A percentile compares a stretch with the other conserved stretches of the same genome.
These are phyloP conservation scores for Candida dubliniensis DNA, from an alignment of 1,139 yeast species.

Conservation along the genomic window DNA sequence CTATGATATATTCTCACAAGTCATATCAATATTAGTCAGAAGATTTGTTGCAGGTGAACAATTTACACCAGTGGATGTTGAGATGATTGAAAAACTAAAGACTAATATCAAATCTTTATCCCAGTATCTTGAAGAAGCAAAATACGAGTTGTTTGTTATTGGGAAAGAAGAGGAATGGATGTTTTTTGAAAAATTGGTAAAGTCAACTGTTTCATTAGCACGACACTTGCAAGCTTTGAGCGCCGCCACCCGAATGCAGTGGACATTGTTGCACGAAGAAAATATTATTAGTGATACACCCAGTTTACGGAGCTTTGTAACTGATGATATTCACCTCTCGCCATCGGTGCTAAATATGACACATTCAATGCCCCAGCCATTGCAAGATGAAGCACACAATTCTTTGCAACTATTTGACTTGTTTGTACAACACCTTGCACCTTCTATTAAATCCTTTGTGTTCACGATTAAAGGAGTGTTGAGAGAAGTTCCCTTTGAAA, in stretches of 20 bases:
- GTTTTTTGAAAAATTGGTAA: constrained; percentile 47
- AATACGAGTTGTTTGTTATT: constrained; percentile 53
- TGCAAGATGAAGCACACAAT: constrained; percentile 8
- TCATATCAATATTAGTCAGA: constrained; percentile 50
- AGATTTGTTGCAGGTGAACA: constrained; percentile 56
- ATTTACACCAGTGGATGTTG: constrained; percentile 37
- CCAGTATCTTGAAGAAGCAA: constrained; percentile 57
- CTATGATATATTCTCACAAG: constrained; percentile 52
- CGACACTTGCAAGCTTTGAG: constrained; percentile 67
- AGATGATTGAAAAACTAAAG: constrained; percentile 39
- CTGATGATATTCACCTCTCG: constrained; percentile 18
- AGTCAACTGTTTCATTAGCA: constrained; percentile 52
- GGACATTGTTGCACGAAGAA: constrained; percentile 43
- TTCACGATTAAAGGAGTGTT: constrained; percentile 65
- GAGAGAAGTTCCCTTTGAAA: constrained; percentile 58
- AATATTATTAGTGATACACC: constrained; percentile 6
- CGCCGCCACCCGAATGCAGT: constrained; percentile 68
- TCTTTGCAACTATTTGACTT: constrained; percentile 55
- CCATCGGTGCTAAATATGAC: constrained; percentile 28
- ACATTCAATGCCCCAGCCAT: constrained; percentile 27
- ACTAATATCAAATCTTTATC: constrained; percentile 41
- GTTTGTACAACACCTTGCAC: constrained; percentile 68
- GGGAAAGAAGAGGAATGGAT: constrained; percentile 60
- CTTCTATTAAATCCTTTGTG: constrained; percentile 67
- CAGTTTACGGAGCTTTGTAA: constrained; percentile 8